phyloP scores from a whole-genome alignment of 768 basidiomycete genomes.

The Hypholoma sublateritium region DNA sequence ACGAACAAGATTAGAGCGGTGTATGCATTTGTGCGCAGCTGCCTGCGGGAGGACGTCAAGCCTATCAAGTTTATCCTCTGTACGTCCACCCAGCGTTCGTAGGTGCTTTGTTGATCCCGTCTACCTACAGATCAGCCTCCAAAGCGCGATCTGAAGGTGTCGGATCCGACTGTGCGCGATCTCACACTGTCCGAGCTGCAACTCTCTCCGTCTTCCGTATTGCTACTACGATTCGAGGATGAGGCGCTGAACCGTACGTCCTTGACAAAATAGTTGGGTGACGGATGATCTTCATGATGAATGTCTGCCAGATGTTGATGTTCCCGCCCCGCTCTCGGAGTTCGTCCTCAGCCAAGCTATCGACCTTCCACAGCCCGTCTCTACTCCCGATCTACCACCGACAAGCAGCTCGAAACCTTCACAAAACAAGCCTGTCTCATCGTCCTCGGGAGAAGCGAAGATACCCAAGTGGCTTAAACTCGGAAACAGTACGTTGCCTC shows the following conservation, averaged over 20 bases:
- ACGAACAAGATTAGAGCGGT: constrained; percentile 77
- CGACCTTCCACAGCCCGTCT: constrained; percentile 64
- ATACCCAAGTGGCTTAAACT: constrained; percentile 81
- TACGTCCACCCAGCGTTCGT: constrained; percentile 36
- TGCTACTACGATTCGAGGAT: constrained; percentile 76
- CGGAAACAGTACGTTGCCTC: constrained; percentile 48
- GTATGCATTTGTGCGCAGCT: constrained; percentile 79
- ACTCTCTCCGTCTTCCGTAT: constrained; percentile 77
- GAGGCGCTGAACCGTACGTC: constrained; percentile 65
- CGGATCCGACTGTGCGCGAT: constrained; percentile 71
- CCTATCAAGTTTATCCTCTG: constrained; percentile 84
- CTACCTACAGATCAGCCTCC: constrained; percentile 67
- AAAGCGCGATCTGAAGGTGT: constrained; percentile 79
- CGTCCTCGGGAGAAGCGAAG: constrained; percentile 45
- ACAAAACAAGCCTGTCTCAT: constrained; percentile 2
- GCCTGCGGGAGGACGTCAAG: constrained; percentile 73
- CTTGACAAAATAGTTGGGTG: not conserved
- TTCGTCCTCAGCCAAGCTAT: constrained; percentile 56
- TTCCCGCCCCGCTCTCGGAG: constrained; percentile 64
- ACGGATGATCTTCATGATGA: not conserved
- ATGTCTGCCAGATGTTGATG: constrained; percentile 42
- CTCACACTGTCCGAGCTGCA: constrained; percentile 67
- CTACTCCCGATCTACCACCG: constrained; percentile 16
- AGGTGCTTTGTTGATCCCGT: not conserved
- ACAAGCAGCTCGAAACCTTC: not conserved